Percentiles rank a stretch among this genome's conserved stretches.
phyloP scores from a whole-genome alignment of 108 stramenopile species.

The Fistulifera solaris region DNA sequence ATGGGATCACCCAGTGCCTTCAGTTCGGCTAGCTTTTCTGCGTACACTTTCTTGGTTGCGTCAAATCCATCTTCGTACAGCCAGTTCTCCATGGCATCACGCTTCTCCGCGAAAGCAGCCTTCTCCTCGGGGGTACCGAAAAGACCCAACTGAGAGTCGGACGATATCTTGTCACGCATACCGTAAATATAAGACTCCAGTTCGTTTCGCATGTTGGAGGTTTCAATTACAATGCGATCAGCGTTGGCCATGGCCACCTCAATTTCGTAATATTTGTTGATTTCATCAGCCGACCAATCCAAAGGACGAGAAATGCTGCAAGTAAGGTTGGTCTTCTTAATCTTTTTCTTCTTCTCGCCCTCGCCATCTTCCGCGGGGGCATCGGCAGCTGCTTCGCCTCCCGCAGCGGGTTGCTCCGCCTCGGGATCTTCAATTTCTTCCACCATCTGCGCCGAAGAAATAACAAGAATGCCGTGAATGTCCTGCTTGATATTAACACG shows the following conservation, averaged over 20 bases:
- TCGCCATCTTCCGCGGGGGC: constrained; percentile 35
- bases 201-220: constrained; percentile 95
- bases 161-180: constrained; percentile 94
- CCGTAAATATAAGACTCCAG: constrained; percentile 97
- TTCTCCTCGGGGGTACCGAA: constrained; percentile 85
- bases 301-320: constrained; percentile 57
- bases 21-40: constrained; percentile 80
- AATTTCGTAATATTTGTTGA: constrained; percentile 66
- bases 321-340: constrained; percentile 82
- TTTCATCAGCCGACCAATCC: constrained; percentile 70
- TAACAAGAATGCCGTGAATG: constrained; percentile 81
- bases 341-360: constrained; percentile 81
- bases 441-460: constrained; percentile 92
- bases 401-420: constrained; percentile 36
- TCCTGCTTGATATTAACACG: constrained; percentile 96
- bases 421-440: constrained; percentile 83
- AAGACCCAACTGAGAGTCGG: constrained; percentile 57
- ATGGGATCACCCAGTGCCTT: constrained; percentile 82
- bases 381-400: constrained; percentile 28
- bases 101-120: constrained; percentile 41
- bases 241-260: constrained; percentile 84
- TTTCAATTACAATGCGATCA: constrained; percentile 91
- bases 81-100: constrained; percentile 93
- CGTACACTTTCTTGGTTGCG: constrained; percentile 86
- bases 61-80: constrained; percentile 98